These are phyloP conservation scores for Exophiala calicioides DNA, from an alignment of 2,329 filamentous ascomycete species.

Conservation along the genomic window DNA sequence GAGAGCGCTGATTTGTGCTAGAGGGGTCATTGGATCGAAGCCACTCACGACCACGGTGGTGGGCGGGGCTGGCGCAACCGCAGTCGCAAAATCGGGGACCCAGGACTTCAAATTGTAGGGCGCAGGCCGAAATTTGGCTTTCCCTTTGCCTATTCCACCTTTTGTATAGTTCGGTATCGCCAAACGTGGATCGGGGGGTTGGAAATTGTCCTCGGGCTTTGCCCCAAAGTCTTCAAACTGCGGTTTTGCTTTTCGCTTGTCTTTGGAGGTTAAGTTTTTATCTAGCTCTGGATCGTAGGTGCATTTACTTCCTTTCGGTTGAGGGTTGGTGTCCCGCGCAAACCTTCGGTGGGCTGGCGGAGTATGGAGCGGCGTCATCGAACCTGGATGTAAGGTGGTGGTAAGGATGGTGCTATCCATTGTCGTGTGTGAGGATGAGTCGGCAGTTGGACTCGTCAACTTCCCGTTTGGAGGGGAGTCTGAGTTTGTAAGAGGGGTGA, in stretches of 20 bases:
- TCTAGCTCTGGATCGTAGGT: constrained; percentile 66
- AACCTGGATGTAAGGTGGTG: constrained; percentile 35
- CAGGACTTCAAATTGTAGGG: constrained; percentile 81
- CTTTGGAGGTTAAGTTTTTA: constrained; percentile 58
- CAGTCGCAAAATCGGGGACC: constrained; percentile 76
- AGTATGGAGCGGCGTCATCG: constrained; percentile 45
- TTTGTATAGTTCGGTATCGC: constrained; percentile 64
- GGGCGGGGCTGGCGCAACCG: constrained; percentile 77
- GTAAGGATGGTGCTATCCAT: constrained; percentile 30
- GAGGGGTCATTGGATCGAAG: constrained; percentile 70
- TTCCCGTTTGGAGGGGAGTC: constrained; percentile 65
- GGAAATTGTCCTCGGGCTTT: constrained; percentile 72
- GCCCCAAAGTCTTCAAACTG: constrained; percentile 55
- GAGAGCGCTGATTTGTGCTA: constrained; percentile 69
- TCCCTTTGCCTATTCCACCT: constrained; percentile 64
- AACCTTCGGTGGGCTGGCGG: constrained; percentile 49
- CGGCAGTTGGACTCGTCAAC: constrained; percentile 53
- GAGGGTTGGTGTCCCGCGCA: constrained; percentile 53
- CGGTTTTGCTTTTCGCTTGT: constrained; percentile 50
- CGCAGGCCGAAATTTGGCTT: constrained; percentile 70
- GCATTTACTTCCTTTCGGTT: constrained; percentile 59
- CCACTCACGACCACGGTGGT: constrained; percentile 91
- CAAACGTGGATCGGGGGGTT: constrained; percentile 79
- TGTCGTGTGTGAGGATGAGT: constrained; percentile 13
- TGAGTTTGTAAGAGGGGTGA: constrained; percentile 67